These are phyloP conservation scores for Geotrichum klebahnii DNA, from an alignment of 1,139 yeast species.

Conservation along the genomic window DNA sequence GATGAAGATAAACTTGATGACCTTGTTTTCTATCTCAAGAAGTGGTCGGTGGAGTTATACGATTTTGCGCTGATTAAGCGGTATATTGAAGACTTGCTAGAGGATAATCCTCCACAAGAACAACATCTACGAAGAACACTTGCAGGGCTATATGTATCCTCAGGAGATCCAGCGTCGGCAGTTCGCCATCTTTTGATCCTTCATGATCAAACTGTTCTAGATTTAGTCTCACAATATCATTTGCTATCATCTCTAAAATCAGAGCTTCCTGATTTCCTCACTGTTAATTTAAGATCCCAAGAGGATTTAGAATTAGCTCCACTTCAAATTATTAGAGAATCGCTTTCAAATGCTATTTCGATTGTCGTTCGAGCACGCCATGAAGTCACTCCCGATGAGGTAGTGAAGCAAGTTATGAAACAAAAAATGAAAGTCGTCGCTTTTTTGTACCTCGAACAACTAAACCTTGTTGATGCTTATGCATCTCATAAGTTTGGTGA, in stretches of 20 bases:
- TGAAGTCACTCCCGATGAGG: conserved; percentile 52
- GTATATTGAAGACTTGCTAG: conserved; percentile 46
- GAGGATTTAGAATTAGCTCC: conserved; percentile 44
- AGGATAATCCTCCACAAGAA: conserved; percentile 29
- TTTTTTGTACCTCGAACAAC: conserved; percentile 56
- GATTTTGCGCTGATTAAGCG: conserved; percentile 47
- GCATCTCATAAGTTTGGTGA: conserved; percentile 57
- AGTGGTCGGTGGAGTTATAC: conserved; percentile 61
- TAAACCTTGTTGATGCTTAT: conserved; percentile 54
- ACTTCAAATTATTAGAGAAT: conserved; percentile 43
- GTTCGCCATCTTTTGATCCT: conserved; percentile 56
- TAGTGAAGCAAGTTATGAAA: conserved; percentile 47
- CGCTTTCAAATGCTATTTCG: conserved; percentile 48
- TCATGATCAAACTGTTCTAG: conserved; percentile 51
- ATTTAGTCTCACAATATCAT: conserved; percentile 58
- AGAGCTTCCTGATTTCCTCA: conserved; percentile 51
- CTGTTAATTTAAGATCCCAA: conserved; percentile 41
- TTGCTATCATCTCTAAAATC: conserved; percentile 50
- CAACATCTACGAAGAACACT: conserved; percentile 46
- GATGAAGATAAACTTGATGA: conserved; percentile 38
- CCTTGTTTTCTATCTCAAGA: conserved; percentile 39
- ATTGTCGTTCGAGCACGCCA: conserved; percentile 62
- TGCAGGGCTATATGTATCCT: conserved; percentile 54
- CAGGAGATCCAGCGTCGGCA: conserved; percentile 59
- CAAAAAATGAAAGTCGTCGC: conserved; percentile 45